Conservation (phyloP, 176 grass and related monocot genomes). For the Hordeum vulgare region DNA sequence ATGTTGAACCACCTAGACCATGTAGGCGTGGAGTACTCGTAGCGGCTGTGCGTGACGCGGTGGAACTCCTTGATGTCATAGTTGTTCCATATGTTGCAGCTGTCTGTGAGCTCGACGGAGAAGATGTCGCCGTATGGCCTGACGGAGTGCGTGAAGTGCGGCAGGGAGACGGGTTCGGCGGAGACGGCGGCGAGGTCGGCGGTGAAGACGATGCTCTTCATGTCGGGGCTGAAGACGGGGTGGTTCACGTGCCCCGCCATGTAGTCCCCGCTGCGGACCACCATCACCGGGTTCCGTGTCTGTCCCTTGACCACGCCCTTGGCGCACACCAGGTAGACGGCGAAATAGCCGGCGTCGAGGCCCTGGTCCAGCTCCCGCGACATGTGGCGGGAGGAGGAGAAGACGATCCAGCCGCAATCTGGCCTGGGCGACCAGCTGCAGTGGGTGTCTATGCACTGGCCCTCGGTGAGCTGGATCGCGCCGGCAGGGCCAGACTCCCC, state of each 20-base stretch:
- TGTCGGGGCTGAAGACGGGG: slow-evolving; percentile 42
- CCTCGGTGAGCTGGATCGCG: background rate
- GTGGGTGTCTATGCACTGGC: slow-evolving; percentile 17
- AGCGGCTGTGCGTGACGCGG: slow-evolving; percentile 28
- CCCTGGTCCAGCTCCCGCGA: background rate
- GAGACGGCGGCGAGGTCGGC: slow-evolving; percentile 37
- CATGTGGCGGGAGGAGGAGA: slow-evolving; percentile 31
- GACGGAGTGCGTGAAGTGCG: slow-evolving; percentile 24
- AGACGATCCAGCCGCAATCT: slow-evolving; percentile 33
- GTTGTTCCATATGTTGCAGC: background rate
- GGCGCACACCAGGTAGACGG: slow-evolving; percentile 14
- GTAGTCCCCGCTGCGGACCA: background rate
- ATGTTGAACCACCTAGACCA: slow-evolving; percentile 21
- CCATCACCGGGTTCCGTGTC: background rate
- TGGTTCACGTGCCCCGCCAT: slow-evolving; percentile 40
- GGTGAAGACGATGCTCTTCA: slow-evolving; percentile 27
- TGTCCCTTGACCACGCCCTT: background rate
- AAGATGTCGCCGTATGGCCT: slow-evolving; percentile 32
- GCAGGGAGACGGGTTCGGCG: slow-evolving; percentile 32
- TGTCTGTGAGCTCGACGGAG: background rate
- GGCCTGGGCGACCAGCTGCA: slow-evolving; percentile 28
- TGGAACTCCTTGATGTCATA: background rate
- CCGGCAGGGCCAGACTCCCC: background rate
- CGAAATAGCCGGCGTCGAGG: slow-evolving; percentile 11
- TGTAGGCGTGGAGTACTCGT: slow-evolving; percentile 21